phyloP scores from a whole-genome alignment of 306 rosid genomes.

The Casuarina cunninghamiana region DNA sequence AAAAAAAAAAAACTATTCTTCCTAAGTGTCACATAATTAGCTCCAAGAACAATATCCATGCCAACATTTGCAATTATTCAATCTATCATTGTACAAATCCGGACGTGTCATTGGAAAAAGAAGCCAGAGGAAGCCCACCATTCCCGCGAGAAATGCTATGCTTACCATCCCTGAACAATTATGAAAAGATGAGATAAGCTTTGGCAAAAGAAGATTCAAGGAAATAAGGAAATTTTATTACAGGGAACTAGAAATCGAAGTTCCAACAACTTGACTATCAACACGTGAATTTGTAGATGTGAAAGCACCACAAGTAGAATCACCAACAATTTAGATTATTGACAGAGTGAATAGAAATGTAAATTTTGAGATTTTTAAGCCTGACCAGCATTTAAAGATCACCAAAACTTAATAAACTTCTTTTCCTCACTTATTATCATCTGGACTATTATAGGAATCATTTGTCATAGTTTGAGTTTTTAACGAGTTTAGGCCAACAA shows the following conservation, averaged over 20 bases:
- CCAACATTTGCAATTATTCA: constrained; percentile 83
- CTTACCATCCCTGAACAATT: constrained; percentile 56
- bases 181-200: constrained; percentile 7
- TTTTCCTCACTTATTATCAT: background rate
- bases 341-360: background rate
- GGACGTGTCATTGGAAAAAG: constrained; percentile 79
- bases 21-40: constrained; percentile 27
- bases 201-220: constrained; percentile 20
- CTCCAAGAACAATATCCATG: constrained; percentile 79
- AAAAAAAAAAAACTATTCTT: background rate
- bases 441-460: background rate
- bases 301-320: background rate
- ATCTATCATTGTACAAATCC: constrained; percentile 64
- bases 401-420: background rate
- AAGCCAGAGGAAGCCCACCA: constrained; percentile 72
- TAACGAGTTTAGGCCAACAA: background rate
- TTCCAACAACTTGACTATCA: constrained; percentile 16
- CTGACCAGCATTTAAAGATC: background rate
- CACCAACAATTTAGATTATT: constrained; percentile 7
- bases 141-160: constrained; percentile 60
- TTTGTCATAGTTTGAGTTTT: background rate
- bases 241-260: constrained; percentile 13
- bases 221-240: constrained; percentile 13
- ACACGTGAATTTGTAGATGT: background rate
- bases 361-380: background rate